Evolutionary conservation across 2,329 filamentous ascomycete genomes (phyloP).

Genomic region (Fusarium caatingaense): DNA sequence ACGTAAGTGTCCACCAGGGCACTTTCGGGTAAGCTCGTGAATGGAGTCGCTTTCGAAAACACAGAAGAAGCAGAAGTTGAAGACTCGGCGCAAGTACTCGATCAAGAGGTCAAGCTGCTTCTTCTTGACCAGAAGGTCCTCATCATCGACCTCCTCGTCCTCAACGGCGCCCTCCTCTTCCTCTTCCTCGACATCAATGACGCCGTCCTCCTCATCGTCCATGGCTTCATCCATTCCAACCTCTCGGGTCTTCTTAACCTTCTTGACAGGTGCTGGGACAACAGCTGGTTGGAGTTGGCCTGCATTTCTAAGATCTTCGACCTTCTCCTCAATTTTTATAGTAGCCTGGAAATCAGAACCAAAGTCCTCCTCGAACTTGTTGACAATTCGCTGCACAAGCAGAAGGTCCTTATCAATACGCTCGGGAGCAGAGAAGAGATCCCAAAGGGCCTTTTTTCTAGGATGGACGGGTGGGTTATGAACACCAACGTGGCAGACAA

Average conservation of each 20-base stretch:
- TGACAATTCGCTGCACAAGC: conserved; percentile 82
- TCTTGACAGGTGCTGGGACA: conserved; percentile 64
- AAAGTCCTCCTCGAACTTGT: conserved; percentile 86
- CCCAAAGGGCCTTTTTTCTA: conserved; percentile 95
- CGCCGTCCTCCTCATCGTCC: conserved; percentile 73
- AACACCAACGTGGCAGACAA: conserved; percentile 96
- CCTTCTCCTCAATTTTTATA: conserved; percentile 84
- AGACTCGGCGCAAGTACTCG: conserved; percentile 94
- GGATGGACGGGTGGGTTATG: conserved; percentile 89
- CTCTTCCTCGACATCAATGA: conserved; percentile 80
- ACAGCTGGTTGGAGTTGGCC: conserved; percentile 79
- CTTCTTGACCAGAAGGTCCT: conserved; percentile 90
- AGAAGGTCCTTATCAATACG: conserved; percentile 90
- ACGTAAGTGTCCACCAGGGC: conserved; percentile 95
- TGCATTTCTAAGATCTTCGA: conserved; percentile 81
- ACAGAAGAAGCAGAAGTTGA: conserved; percentile 99
- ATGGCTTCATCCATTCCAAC: conserved; percentile 70
- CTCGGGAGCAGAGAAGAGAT: conserved; percentile 93
- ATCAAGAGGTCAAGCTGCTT: conserved; percentile 96
- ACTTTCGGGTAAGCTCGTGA: conserved; percentile 95
- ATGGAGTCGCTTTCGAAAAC: conserved; percentile 98
- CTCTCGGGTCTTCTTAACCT: conserved; percentile 70
- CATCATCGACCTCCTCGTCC: conserved; percentile 90
- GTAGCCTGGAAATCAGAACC: conserved; percentile 81
- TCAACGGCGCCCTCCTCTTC: conserved; percentile 79